Evolutionary conservation across 2,329 filamentous ascomycete species (phyloP).

Genomic region (Aspergillus nomiae): DNA sequence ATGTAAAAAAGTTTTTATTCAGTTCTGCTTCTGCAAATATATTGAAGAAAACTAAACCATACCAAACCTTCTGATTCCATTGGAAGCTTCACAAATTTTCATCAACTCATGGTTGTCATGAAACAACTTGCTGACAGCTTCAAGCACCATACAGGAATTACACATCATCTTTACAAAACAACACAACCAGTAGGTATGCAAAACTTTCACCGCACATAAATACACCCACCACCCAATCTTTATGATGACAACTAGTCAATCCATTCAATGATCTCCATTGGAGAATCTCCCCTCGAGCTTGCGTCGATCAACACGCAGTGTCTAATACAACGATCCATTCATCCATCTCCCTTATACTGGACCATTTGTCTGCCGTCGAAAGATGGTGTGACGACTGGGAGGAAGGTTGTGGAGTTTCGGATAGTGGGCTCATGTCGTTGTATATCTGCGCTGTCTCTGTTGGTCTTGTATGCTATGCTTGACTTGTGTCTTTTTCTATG

Average conservation of each 20-base stretch:
- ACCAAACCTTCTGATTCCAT: constrained; percentile 55
- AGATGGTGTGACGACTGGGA: constrained; percentile 30
- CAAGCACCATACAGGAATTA: constrained; percentile 15
- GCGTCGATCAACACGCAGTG: constrained; percentile 21
- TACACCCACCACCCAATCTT: constrained; percentile 18
- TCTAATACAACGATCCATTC: constrained; percentile 28
- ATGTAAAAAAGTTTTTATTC: constrained; percentile 55
- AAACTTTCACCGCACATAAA: constrained; percentile 12
- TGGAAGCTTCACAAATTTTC: constrained; percentile 14
- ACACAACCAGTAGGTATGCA: constrained; percentile 25
- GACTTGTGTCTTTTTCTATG: constrained; percentile 37
- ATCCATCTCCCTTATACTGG: constrained; percentile 48
- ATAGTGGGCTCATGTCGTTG: constrained; percentile 28
- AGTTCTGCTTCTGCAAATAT: constrained; percentile 65
- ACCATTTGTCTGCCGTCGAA: constrained; percentile 32
- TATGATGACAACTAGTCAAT: constrained; percentile 65
- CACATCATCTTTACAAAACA: background rate
- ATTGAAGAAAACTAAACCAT: constrained; percentile 62
- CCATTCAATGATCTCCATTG: constrained; percentile 59
- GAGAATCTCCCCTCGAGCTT: constrained; percentile 42
- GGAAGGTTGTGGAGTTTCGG: constrained; percentile 48
- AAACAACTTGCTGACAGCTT: constrained; percentile 18
- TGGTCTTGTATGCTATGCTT: constrained; percentile 29
- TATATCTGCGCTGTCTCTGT: constrained; percentile 22
- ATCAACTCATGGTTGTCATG: background rate